phyloP scores from a whole-genome alignment of 371 early-diverging fungal genomes.

The Capillidium rhysosporum region DNA sequence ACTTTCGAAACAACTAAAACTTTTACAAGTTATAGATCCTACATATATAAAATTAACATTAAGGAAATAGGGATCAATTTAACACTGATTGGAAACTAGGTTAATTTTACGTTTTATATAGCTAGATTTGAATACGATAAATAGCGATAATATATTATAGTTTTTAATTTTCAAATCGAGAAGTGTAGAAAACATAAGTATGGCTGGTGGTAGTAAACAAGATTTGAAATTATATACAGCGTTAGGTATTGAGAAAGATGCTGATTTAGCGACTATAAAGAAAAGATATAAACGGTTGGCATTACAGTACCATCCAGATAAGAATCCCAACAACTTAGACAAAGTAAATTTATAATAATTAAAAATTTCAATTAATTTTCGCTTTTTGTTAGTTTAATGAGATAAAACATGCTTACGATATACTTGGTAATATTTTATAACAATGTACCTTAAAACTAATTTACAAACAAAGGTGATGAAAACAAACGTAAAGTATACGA shows the following conservation, averaged over 20 bases:
- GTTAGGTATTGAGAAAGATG: slow-evolving; percentile 26
- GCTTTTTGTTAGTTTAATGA: slow-evolving; percentile 32
- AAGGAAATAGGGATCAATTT: too few relatives aligned
- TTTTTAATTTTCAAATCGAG: too few relatives aligned
- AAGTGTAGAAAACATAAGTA: too few relatives aligned
- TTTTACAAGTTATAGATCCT: too few relatives aligned
- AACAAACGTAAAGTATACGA: slow-evolving; percentile 67
- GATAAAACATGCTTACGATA: slow-evolving; percentile 66
- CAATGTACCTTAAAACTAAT: neutral
- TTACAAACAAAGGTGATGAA: slow-evolving; percentile 25
- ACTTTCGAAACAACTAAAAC: too few relatives aligned
- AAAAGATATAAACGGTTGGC: slow-evolving; percentile 36
- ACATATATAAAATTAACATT: too few relatives aligned
- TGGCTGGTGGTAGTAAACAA: too few relatives aligned
- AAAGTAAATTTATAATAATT: slow-evolving; percentile 14
- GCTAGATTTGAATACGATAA: too few relatives aligned
- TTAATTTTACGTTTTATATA: too few relatives aligned
- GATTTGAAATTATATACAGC: slow-evolving; percentile 19
- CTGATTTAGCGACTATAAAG: slow-evolving; percentile 39
- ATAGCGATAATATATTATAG: too few relatives aligned
- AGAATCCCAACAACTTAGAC: slow-evolving; percentile 29
- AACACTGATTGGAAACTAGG: too few relatives aligned
- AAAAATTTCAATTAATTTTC: neutral
- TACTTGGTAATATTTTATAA: slow-evolving; percentile 18
- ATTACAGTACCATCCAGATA: slow-evolving; percentile 60